These are phyloP conservation scores for Aurifilum marmelostoma DNA, from an alignment of 2,329 filamentous ascomycete genomes.

Conservation along the genomic window DNA sequence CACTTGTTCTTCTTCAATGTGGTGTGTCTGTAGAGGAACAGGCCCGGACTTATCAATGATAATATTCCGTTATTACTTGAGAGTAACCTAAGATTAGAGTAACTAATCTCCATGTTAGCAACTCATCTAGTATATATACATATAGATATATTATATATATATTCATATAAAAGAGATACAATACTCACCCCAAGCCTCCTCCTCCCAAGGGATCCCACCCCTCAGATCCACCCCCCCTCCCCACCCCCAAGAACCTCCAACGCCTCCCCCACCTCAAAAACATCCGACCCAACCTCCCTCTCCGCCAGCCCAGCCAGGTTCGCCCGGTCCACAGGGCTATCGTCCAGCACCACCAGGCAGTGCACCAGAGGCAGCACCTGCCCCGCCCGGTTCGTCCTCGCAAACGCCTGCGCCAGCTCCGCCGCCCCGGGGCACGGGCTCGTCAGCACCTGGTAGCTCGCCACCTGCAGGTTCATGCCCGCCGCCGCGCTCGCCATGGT, in stretches of 20 bases:
- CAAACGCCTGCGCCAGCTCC: conserved; percentile 19
- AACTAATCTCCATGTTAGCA: too few relatives aligned
- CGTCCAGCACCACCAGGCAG: conserved; percentile 13
- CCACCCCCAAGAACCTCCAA: background rate
- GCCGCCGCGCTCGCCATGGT: conserved; percentile 8
- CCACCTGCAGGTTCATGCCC: conserved; percentile 24
- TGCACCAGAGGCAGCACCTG: conserved; percentile 9
- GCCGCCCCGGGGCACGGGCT: conserved; percentile 8
- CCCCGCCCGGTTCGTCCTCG: conserved; percentile 13
- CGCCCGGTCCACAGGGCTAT: conserved; percentile 19
- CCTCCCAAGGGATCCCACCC: too few relatives aligned
- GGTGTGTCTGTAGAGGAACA: too few relatives aligned
- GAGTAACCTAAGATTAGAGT: too few relatives aligned
- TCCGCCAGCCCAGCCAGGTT: conserved; percentile 12
- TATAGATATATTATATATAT: too few relatives aligned
- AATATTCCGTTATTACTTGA: too few relatives aligned
- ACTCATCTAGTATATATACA: too few relatives aligned
- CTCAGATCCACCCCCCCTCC: too few relatives aligned
- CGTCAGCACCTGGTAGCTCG: conserved; percentile 23
- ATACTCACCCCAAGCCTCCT: too few relatives aligned
- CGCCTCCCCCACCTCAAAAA: background rate
- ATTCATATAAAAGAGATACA: too few relatives aligned
- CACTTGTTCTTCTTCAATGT: too few relatives aligned
- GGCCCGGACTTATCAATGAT: too few relatives aligned
- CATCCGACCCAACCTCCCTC: background rate